Evolutionary conservation across 2,329 filamentous ascomycete genomes (phyloP).

Genomic region (Fusarium sp.): DNA sequence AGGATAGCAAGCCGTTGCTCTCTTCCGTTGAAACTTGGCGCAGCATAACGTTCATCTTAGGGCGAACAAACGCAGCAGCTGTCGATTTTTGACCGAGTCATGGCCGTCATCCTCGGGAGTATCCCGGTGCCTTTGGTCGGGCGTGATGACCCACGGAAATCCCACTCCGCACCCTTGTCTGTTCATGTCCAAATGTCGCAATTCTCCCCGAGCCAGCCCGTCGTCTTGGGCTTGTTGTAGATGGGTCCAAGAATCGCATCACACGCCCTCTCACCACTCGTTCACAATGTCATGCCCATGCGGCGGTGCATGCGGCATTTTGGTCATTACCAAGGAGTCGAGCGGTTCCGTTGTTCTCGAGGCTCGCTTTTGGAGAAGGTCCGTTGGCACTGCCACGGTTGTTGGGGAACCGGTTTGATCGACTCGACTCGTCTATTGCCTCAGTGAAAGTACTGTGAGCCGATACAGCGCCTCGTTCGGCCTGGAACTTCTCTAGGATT

Average conservation of each 20-base stretch:
- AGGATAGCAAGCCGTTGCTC: neutral
- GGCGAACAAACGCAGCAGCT: neutral
- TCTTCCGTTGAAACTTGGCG: neutral
- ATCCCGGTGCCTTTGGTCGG: neutral
- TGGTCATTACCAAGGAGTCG: neutral
- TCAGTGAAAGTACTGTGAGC: neutral
- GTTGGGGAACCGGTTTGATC: neutral
- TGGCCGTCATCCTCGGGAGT: neutral
- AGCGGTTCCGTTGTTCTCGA: neutral
- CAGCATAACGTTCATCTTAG: neutral
- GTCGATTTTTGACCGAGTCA: neutral
- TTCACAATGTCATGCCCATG: neutral
- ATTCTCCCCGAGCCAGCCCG: neutral
- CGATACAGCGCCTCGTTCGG: neutral
- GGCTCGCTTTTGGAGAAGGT: neutral
- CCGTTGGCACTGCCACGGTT: neutral
- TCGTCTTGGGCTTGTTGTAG: neutral
- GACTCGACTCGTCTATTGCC: neutral
- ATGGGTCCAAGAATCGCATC: neutral
- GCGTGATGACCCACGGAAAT: neutral
- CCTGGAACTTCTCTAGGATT: neutral
- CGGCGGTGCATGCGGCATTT: neutral
- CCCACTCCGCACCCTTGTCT: neutral
- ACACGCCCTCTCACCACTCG: neutral
- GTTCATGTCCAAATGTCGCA: neutral